Conservation (phyloP, 129 eudicot species). For the Solidago caesia region DNA sequence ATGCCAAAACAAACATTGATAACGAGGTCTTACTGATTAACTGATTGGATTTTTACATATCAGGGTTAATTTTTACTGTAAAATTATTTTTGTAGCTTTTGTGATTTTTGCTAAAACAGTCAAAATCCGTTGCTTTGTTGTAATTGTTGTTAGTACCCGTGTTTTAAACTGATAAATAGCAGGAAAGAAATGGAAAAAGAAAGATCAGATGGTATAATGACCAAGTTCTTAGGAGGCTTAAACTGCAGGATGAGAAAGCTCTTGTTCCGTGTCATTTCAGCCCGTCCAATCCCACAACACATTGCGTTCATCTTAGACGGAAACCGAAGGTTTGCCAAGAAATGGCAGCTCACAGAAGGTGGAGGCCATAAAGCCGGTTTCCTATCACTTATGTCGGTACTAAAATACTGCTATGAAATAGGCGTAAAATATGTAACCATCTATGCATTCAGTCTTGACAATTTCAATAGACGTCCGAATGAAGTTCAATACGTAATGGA, state of each 20-base stretch:
- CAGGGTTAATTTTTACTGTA: too few species aligned
- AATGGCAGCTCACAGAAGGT: slow-evolving; percentile 49
- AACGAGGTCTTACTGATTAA: too few species aligned
- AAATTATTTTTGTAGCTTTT: not conserved
- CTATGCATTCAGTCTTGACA: slow-evolving; percentile 68
- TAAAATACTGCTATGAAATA: slow-evolving; percentile 66
- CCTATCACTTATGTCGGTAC: slow-evolving; percentile 52
- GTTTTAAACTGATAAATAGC: slow-evolving; percentile 4
- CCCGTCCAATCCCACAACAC: slow-evolving; percentile 58
- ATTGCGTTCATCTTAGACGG: slow-evolving; percentile 75
- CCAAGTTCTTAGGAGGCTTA: slow-evolving; percentile 35
- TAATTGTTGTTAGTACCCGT: not conserved
- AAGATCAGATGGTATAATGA: slow-evolving; percentile 10
- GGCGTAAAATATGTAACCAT: slow-evolving; percentile 52
- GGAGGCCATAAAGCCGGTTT: slow-evolving; percentile 69
- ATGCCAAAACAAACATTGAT: not conserved
- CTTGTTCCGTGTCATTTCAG: slow-evolving; percentile 44
- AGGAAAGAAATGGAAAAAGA: slow-evolving; percentile 36
- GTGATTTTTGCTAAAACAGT: not conserved
- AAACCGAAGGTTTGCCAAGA: slow-evolving; percentile 62
- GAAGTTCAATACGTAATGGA: slow-evolving; percentile 69
- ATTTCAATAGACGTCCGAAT: slow-evolving; percentile 54
- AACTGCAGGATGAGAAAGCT: slow-evolving; percentile 31
- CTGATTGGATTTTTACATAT: too few species aligned
- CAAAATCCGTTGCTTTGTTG: not conserved